Percentiles rank a stretch among this genome's conserved stretches.
Conservation (phyloP, 1,284 basidiomycete genomes). For the Ceratobasidium theobromae region DNA sequence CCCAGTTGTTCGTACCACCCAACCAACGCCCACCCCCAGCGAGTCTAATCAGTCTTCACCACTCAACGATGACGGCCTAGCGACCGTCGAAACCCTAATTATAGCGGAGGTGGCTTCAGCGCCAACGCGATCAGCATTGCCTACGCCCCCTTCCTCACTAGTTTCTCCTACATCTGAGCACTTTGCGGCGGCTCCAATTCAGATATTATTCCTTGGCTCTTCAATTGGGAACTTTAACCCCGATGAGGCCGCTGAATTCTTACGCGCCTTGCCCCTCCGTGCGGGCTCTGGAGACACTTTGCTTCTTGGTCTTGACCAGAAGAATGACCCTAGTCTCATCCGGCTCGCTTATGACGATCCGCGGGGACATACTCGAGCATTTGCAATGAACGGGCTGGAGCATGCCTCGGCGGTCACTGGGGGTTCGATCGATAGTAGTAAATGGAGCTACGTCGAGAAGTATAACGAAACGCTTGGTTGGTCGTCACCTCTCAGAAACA, state of each 20-base stretch:
- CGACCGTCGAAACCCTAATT: not conserved
- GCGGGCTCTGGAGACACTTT: conserved; percentile 54
- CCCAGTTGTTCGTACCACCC: conserved; percentile 7
- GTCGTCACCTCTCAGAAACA: conserved; percentile 41
- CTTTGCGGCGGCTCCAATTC: conserved; percentile 47
- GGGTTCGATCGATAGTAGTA: conserved; percentile 34
- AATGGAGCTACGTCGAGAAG: conserved; percentile 79
- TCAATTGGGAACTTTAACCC: conserved; percentile 93
- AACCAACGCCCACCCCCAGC: conserved; percentile 19
- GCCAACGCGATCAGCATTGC: conserved; percentile 23
- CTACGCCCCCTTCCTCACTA: conserved; percentile 31
- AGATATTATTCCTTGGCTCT: conserved; percentile 91
- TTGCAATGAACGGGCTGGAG: conserved; percentile 89
- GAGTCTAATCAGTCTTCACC: conserved; percentile 11
- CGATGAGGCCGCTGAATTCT: conserved; percentile 70
- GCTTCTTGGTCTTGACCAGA: conserved; percentile 71
- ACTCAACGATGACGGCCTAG: not conserved
- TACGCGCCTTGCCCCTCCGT: conserved; percentile 76
- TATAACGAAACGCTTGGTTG: conserved; percentile 67
- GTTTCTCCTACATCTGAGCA: conserved; percentile 32
- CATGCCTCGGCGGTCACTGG: conserved; percentile 46
- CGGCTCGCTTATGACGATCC: conserved; percentile 84
- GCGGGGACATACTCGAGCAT: conserved; percentile 73
- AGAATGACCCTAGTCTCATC: conserved; percentile 66
- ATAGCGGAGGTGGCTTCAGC: not conserved